phyloP scores from a whole-genome alignment of 164 flowering plant genomes.

The Platanus orientalis region DNA sequence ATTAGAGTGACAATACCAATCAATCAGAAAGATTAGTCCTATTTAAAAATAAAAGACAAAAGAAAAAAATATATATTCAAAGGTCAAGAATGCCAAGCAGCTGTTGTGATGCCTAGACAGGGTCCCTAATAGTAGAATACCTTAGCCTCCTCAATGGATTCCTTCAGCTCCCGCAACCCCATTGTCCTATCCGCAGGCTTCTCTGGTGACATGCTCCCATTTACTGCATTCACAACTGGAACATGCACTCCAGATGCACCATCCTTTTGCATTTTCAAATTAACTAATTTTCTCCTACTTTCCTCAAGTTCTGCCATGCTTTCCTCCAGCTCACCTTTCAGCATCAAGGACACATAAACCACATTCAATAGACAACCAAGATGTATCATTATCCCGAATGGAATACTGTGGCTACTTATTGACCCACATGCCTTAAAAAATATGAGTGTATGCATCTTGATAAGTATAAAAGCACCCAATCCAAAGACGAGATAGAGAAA shows the following conservation, averaged over 20 bases:
- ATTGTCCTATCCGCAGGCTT: conserved; percentile 52
- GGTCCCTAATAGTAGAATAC: conserved; percentile 24
- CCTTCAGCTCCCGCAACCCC: conserved; percentile 64
- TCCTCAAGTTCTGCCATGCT: conserved; percentile 89
- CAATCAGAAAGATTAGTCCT: conserved; percentile 1
- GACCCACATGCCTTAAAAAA: background rate
- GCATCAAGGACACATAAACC: conserved; percentile 16
- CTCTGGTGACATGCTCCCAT: conserved; percentile 76
- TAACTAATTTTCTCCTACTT: conserved; percentile 78
- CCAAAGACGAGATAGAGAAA: background rate
- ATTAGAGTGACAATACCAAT: conserved; percentile 6
- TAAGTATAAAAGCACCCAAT: background rate
- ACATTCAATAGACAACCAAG: conserved; percentile 10
- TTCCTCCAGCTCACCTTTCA: conserved; percentile 88
- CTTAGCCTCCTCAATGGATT: conserved; percentile 81
- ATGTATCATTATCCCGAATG: background rate
- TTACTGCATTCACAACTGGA: conserved; percentile 37
- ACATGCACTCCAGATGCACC: conserved; percentile 43
- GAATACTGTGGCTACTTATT: too few species aligned
- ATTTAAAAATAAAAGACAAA: background rate
- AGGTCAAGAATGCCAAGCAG: background rate
- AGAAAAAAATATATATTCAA: background rate
- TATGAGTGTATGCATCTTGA: background rate
- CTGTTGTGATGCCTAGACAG: background rate
- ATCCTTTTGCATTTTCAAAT: conserved; percentile 76